Percentiles rank a stretch among this genome's conserved stretches.
Conservation (phyloP, 257 asterid genomes). For the Nicotiana paniculata region DNA sequence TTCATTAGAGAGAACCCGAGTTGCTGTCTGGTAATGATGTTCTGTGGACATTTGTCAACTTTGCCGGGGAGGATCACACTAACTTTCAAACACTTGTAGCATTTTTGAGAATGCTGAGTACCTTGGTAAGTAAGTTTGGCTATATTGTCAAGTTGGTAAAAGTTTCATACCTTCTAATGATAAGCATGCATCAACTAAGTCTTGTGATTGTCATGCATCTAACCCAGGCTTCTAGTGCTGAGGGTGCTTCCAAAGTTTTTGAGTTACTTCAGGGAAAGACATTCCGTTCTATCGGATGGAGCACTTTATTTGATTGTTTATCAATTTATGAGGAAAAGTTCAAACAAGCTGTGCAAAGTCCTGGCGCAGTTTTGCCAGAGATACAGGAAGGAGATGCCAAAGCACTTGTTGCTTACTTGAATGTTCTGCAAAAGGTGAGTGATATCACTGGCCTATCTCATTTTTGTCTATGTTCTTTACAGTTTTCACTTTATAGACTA, state of each 20-base stretch:
- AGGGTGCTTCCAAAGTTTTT: conserved; percentile 89
- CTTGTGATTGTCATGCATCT: conserved; percentile 29
- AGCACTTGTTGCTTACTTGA: conserved; percentile 91
- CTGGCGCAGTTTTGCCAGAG: conserved; percentile 73
- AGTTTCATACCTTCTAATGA: not conserved
- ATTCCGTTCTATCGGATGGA: conserved; percentile 89
- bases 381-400: conserved; percentile 96
- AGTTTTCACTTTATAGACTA: not conserved
- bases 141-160: not conserved
- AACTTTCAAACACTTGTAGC: conserved; percentile 88
- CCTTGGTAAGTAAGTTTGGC: conserved; percentile 57
- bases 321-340: conserved; percentile 86
- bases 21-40: conserved; percentile 85
- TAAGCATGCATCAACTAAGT: not conserved
- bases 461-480: not conserved
- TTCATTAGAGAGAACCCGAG: conserved; percentile 83
- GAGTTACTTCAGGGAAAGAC: conserved; percentile 89
- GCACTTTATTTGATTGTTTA: conserved; percentile 75
- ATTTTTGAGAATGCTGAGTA: conserved; percentile 83
- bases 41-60: conserved; percentile 94
- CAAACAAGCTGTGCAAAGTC: conserved; percentile 72
- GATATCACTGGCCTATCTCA: not conserved
- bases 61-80: conserved; percentile 94
- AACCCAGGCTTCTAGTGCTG: conserved; percentile 69
- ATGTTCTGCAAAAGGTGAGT: conserved; percentile 72